phyloP scores from a whole-genome alignment of 768 basidiomycete species.

The Cytidiella melzeri region DNA sequence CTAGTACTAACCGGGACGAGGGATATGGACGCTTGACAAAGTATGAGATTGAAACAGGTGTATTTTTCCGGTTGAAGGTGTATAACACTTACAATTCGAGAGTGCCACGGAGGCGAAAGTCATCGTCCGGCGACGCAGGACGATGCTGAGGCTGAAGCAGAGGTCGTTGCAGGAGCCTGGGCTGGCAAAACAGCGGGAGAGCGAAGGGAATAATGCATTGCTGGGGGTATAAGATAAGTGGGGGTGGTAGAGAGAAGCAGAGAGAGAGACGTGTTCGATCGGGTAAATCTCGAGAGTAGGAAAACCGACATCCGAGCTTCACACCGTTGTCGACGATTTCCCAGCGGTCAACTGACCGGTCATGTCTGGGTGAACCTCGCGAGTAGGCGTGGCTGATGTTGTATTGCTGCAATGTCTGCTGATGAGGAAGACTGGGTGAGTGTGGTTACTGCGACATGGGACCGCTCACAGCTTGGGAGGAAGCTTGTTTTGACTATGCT shows the following conservation, averaged over 20 bases:
- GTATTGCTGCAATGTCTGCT: constrained; percentile 5
- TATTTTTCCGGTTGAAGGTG: too few species aligned
- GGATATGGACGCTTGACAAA: too few species aligned
- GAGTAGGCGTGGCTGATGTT: constrained; percentile 2
- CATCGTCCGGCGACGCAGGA: background rate
- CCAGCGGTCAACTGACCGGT: constrained; percentile 18
- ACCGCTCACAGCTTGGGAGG: background rate
- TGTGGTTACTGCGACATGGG: constrained; percentile 2
- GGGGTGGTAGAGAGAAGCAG: background rate
- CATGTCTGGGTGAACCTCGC: constrained; percentile 8
- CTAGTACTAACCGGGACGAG: too few species aligned
- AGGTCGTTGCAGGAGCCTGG: background rate
- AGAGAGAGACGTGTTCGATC: constrained; percentile 12
- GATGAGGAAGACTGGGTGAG: constrained; percentile 2
- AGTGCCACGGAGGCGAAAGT: background rate
- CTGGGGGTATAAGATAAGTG: constrained; percentile 6
- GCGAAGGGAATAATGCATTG: constrained; percentile 1
- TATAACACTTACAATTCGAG: too few species aligned
- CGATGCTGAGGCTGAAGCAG: background rate
- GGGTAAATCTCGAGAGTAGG: constrained; percentile 23
- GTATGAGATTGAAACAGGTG: too few species aligned
- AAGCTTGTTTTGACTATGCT: background rate
- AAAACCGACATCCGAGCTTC: constrained; percentile 16
- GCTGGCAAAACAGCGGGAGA: constrained; percentile 2
- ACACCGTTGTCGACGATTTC: constrained; percentile 11